Evolutionary conservation across 2,329 filamentous ascomycete genomes (phyloP), one percentile per base, ranked within the genome.

Genomic region (Ophiostoma piceae): DNA sequence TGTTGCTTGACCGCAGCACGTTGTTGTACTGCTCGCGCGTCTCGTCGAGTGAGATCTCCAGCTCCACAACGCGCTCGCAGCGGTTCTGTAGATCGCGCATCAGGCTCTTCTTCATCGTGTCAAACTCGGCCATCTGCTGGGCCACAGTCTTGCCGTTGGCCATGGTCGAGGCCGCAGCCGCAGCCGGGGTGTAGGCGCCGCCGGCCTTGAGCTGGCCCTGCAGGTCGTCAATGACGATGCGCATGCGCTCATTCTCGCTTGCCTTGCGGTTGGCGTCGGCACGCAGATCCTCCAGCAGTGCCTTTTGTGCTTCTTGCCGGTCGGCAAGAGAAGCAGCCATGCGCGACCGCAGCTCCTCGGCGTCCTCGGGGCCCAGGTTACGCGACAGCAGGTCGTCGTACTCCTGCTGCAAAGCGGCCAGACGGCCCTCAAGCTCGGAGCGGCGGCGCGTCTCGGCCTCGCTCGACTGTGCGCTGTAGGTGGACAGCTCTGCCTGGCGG

Each of bases 11-110:
- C 70, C 94, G 90, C 71, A 99, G 86, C 72, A 99, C 95, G 76
- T 97, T 97, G 84, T 99, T 98, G 83, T 99, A 99, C 82, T 99
- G 95, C 83, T 99, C 95, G 70, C 95, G 88, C 0, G 95, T 97
- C 83, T 97, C 94, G 77, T 99, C 95, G 67, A 99, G 86, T 47
- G 92, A 96, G 76, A 99, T 99, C 80, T 99, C 95, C 37, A 99
- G 88, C 83, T 99, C 95, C 22, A 99, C 95, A 43, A 99, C 94
- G 74, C 95, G 90, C 83, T 99, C 95, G 80, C 95, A 99, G 72
- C 95, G 90, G 83, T 99, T 98, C 81, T 99, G 95, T 74, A 99
- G 84, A 80, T 99, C 95, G 71, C 95, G 92, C 95, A 99, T 99
- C 75, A 99, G 84, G 74, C 92, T 96, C 87, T 99, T 99, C 88